Conservation (phyloP, 805 yeast species). For the Myxozyma vanderwaltii region DNA sequence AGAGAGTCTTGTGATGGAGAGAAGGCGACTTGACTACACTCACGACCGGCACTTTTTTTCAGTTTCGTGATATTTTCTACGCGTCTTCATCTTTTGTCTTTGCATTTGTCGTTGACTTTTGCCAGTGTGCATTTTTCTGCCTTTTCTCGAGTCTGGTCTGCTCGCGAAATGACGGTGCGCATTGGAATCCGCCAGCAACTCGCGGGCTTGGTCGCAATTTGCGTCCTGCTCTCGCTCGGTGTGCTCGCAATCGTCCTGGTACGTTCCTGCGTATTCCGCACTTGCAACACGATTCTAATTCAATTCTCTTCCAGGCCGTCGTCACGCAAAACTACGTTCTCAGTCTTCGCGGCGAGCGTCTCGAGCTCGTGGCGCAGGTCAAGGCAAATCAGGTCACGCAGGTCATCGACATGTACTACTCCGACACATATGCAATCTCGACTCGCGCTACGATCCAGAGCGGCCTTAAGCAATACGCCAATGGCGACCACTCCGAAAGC, state of each 20-base stretch:
- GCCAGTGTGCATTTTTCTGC: not conserved
- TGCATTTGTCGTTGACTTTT: too few relatives aligned
- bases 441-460: constrained; percentile 60
- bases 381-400: constrained; percentile 80
- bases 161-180: constrained; percentile 17
- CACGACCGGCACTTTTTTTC: too few relatives aligned
- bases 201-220: constrained; percentile 62
- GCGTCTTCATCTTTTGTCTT: too few relatives aligned
- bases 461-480: constrained; percentile 63
- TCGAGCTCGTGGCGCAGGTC: constrained; percentile 76
- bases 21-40: too few relatives aligned
- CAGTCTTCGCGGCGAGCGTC: constrained; percentile 64
- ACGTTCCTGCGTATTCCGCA: not conserved
- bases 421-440: constrained; percentile 68
- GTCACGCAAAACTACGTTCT: constrained; percentile 52
- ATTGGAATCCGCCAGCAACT: constrained; percentile 73
- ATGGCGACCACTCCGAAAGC: constrained; percentile 65
- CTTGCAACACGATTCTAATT: not conserved
- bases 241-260: constrained; percentile 71
- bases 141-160: not conserved
- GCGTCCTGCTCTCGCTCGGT: constrained; percentile 64
- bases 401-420: constrained; percentile 60
- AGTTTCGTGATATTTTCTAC: too few relatives aligned
- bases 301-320: constrained; percentile 50
- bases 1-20: too few relatives aligned